Evolutionary conservation across 768 basidiomycete species (phyloP).

Genomic region (Psilocybe azurescens): DNA sequence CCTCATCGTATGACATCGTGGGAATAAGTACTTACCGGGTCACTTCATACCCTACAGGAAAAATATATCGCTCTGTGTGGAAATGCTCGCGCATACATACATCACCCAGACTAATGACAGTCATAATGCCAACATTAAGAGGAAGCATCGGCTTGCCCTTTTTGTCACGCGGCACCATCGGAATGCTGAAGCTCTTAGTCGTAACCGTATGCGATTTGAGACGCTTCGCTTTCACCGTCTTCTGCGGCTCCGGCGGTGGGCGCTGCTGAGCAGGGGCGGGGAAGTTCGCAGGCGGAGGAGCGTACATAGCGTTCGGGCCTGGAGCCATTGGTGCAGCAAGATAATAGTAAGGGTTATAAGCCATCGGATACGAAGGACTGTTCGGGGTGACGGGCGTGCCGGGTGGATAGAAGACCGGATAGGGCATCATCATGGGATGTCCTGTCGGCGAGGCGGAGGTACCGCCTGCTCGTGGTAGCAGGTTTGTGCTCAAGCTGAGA

Average conservation of each 20-base stretch:
- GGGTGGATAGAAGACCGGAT: slow-evolving; percentile 47
- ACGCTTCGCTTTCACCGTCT: slow-evolving; percentile 61
- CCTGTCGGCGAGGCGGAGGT: slow-evolving; percentile 29
- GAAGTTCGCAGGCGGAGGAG: slow-evolving; percentile 34
- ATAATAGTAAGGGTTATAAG: slow-evolving; percentile 53
- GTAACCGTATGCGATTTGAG: slow-evolving; percentile 84
- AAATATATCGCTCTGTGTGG: slow-evolving; percentile 88
- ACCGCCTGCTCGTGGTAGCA: slow-evolving; percentile 27
- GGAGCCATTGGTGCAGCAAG: slow-evolving; percentile 40
- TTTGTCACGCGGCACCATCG: slow-evolving; percentile 79
- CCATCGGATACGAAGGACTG: slow-evolving; percentile 35
- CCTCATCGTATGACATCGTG: neutral
- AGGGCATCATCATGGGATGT: slow-evolving; percentile 45
- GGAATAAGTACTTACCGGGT: slow-evolving; percentile 55
- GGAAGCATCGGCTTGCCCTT: slow-evolving; percentile 74
- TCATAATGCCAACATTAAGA: slow-evolving; percentile 87
- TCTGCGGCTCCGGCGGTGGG: slow-evolving; percentile 39
- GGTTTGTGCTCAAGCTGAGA: slow-evolving; percentile 35
- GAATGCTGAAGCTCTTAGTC: slow-evolving; percentile 77
- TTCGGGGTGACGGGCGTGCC: slow-evolving; percentile 44
- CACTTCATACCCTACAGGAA: slow-evolving; percentile 86
- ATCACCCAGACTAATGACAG: slow-evolving; percentile 73
- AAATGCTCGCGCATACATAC: slow-evolving; percentile 86
- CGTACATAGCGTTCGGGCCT: slow-evolving; percentile 42
- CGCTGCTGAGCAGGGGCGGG: slow-evolving; percentile 23